phyloP scores from a whole-genome alignment of 2,329 filamentous ascomycete genomes.

The Aspergillus latus region DNA sequence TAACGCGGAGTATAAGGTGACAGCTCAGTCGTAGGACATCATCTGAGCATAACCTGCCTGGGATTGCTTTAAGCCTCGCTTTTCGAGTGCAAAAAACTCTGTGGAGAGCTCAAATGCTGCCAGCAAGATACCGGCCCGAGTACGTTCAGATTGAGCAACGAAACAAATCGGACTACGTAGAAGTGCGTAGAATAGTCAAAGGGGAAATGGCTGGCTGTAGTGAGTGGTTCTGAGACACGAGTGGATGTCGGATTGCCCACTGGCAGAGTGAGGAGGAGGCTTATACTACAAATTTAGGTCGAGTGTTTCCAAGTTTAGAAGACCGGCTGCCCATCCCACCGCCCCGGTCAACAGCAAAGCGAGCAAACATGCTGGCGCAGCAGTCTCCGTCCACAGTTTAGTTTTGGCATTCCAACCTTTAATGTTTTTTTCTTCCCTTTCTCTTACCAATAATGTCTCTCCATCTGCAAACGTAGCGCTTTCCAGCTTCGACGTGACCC shows the following conservation, averaged over 20 bases:
- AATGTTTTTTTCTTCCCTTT: slow-evolving; percentile 13
- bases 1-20: background rate
- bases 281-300: slow-evolving; percentile 4
- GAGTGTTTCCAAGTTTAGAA: slow-evolving; percentile 25
- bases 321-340: slow-evolving; percentile 10
- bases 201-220: background rate
- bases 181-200: background rate
- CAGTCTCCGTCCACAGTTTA: slow-evolving; percentile 4
- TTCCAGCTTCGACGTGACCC: slow-evolving; percentile 8
- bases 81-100: background rate
- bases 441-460: slow-evolving; percentile 8
- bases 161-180: background rate
- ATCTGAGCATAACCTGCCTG: background rate
- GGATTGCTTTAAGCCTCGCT: background rate
- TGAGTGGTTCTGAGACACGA: background rate
- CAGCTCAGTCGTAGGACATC: background rate
- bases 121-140: background rate
- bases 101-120: background rate
- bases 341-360: slow-evolving; percentile 17
- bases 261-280: background rate
- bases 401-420: slow-evolving; percentile 17
- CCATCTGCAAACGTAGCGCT: slow-evolving; percentile 9
- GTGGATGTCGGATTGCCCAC: background rate
- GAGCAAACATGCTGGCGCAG: slow-evolving; percentile 24
- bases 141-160: background rate